These are phyloP conservation scores for Trametes maxima DNA, from an alignment of 768 basidiomycete genomes.

Conservation along the genomic window DNA sequence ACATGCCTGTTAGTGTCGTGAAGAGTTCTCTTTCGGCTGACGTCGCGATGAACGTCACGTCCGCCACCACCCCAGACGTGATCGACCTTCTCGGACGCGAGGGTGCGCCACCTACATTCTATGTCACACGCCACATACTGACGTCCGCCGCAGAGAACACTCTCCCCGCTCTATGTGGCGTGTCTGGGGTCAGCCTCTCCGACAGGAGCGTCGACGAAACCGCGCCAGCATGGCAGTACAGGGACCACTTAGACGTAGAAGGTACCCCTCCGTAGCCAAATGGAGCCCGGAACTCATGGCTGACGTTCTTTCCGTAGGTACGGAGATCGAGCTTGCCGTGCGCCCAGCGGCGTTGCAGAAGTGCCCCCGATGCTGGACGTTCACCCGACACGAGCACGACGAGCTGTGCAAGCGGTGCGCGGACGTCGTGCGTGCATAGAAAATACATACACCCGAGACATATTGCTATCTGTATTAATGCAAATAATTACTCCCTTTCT, in stretches of 20 bases:
- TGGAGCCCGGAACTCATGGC: slow-evolving; percentile 13
- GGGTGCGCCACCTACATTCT: slow-evolving; percentile 24
- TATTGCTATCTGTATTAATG: slow-evolving; percentile 4
- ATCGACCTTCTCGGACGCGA: slow-evolving; percentile 50
- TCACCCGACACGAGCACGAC: slow-evolving; percentile 52
- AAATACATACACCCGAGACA: background rate
- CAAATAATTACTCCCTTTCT: background rate
- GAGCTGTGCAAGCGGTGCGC: slow-evolving; percentile 69
- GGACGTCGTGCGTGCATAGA: slow-evolving; percentile 25
- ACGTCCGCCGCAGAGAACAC: slow-evolving; percentile 47
- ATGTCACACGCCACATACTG: background rate
- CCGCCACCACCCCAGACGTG: slow-evolving; percentile 30
- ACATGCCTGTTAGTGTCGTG: slow-evolving; percentile 51
- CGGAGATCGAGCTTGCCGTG: slow-evolving; percentile 51
- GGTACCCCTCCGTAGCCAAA: slow-evolving; percentile 39
- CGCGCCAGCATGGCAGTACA: slow-evolving; percentile 54
- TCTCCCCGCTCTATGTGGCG: slow-evolving; percentile 77
- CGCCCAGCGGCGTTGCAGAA: slow-evolving; percentile 63
- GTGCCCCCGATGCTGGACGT: slow-evolving; percentile 93
- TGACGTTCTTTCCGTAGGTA: slow-evolving; percentile 28
- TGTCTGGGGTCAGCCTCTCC: slow-evolving; percentile 65
- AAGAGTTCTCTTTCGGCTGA: slow-evolving; percentile 78
- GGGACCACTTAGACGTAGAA: slow-evolving; percentile 43
- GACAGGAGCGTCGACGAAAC: slow-evolving; percentile 44
- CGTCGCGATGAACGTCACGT: slow-evolving; percentile 61